Conservation (phyloP, 2,329 filamentous ascomycete species). For the Berkeleyomyces basicola region DNA sequence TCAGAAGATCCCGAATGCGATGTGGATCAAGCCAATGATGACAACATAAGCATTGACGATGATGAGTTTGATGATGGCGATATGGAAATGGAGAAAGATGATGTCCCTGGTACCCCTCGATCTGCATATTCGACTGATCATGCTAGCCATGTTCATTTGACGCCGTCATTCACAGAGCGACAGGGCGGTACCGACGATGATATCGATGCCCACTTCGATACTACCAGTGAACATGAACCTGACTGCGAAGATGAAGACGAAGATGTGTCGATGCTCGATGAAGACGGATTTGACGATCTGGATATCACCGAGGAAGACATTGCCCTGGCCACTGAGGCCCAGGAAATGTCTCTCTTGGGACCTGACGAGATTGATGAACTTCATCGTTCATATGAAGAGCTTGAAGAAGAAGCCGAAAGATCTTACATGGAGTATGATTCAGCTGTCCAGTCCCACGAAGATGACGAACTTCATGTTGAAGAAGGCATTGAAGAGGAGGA, state of each 20-base stretch:
- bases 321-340: slow-evolving; percentile 39
- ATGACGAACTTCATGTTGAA: slow-evolving; percentile 12
- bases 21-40: neutral
- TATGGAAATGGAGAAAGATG: slow-evolving; percentile 12
- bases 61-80: slow-evolving; percentile 9
- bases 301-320: slow-evolving; percentile 38
- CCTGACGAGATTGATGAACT: slow-evolving; percentile 24
- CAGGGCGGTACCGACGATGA: slow-evolving; percentile 23
- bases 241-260: slow-evolving; percentile 10
- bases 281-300: slow-evolving; percentile 29
- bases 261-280: slow-evolving; percentile 17
- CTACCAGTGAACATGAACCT: slow-evolving; percentile 7
- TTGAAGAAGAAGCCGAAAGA: slow-evolving; percentile 13
- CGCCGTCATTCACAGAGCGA: slow-evolving; percentile 32
- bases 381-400: slow-evolving; percentile 12
- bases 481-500: neutral
- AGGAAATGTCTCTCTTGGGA: slow-evolving; percentile 42
- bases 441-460: neutral
- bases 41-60: neutral
- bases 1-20: neutral
- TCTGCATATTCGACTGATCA: neutral
- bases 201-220: slow-evolving; percentile 19
- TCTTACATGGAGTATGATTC: slow-evolving; percentile 1
- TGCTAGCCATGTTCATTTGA: slow-evolving; percentile 18
- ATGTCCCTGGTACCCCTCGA: neutral